phyloP scores from a whole-genome alignment of 345 rosid genomes.

The Populus nigra region DNA sequence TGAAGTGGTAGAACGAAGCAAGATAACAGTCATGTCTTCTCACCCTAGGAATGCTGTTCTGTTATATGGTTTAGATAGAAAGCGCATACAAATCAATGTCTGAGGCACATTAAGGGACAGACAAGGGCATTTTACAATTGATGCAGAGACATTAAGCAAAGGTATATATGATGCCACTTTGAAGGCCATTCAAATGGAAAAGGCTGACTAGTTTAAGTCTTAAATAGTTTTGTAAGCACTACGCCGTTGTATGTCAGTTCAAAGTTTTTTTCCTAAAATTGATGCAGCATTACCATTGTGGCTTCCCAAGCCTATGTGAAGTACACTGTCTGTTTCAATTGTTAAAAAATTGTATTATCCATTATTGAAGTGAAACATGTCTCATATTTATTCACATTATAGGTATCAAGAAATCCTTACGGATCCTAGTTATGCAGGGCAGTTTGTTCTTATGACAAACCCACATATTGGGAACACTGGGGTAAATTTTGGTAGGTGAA shows the following conservation, averaged over 20 bases:
- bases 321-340: background rate
- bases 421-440: slow-evolving; percentile 96
- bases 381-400: slow-evolving; percentile 13
- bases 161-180: background rate
- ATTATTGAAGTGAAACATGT: background rate
- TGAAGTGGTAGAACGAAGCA: background rate
- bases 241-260: background rate
- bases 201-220: background rate
- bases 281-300: background rate
- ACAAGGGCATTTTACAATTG: background rate
- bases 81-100: background rate
- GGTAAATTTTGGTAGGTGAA: slow-evolving; percentile 70
- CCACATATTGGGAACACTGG: slow-evolving; percentile 99
- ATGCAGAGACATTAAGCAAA: background rate
- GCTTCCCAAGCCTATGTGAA: background rate
- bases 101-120: background rate
- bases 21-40: background rate
- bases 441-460: slow-evolving; percentile 96
- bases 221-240: background rate
- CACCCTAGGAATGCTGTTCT: background rate
- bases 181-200: background rate
- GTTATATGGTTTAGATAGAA: background rate
- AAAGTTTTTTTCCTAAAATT: background rate
- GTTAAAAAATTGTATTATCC: background rate
- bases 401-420: slow-evolving; percentile 98